These are phyloP conservation scores for Lizonia empirigonia DNA, from an alignment of 2,329 filamentous ascomycete species.

Conservation along the genomic window DNA sequence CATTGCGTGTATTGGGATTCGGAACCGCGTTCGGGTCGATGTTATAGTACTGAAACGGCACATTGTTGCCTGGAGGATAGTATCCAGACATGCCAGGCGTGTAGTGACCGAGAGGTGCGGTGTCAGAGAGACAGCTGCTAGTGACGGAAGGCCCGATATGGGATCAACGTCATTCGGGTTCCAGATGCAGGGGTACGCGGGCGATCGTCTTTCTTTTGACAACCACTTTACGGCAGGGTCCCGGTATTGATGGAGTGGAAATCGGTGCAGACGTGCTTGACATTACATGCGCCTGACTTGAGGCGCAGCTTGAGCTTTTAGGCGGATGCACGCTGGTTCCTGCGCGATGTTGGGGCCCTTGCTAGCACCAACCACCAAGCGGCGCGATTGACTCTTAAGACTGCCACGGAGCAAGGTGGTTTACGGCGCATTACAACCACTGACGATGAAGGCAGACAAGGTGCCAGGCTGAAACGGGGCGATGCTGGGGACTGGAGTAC, in stretches of 20 bases:
- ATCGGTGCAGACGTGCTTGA: conserved; percentile 25
- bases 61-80: conserved; percentile 41
- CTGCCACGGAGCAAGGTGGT: conserved; percentile 18
- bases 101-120: conserved; percentile 23
- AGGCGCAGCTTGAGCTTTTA: conserved; percentile 33
- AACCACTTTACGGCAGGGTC: conserved; percentile 36
- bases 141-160: conserved; percentile 35
- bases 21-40: conserved; percentile 36
- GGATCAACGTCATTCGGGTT: conserved; percentile 48
- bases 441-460: conserved; percentile 37
- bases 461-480: conserved; percentile 43
- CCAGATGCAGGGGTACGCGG: conserved; percentile 40
- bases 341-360: conserved; percentile 41
- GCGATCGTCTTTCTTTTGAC: conserved; percentile 42
- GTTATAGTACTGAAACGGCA: conserved; percentile 46
- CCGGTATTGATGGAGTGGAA: conserved; percentile 33
- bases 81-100: conserved; percentile 46
- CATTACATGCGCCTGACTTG: conserved; percentile 19
- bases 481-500: conserved; percentile 40
- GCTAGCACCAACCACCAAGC: conserved; percentile 43
- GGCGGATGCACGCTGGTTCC: conserved; percentile 34
- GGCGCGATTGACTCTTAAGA: conserved; percentile 33
- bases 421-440: conserved; percentile 32
- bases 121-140: conserved; percentile 28
- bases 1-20: conserved; percentile 31